These are phyloP conservation scores for Mortierella sp. DNA, from an alignment of 371 early-diverging fungal species.

Conservation along the genomic window DNA sequence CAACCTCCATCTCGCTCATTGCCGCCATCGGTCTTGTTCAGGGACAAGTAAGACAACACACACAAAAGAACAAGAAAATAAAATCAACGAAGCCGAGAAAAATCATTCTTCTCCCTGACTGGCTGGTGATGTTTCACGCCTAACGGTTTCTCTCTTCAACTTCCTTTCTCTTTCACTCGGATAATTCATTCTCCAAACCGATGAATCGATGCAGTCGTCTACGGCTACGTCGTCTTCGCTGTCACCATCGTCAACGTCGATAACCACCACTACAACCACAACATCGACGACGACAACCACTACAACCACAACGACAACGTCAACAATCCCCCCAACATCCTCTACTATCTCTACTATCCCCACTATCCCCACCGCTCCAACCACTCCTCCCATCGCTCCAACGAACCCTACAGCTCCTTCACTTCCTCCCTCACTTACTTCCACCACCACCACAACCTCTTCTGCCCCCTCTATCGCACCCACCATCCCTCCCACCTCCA, in stretches of 20 bases:
- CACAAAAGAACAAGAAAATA: not conserved
- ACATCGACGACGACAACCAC: not conserved
- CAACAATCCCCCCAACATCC: not conserved
- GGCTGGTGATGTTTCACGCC: not conserved
- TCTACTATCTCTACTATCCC: not conserved
- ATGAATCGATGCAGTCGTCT: too few relatives aligned
- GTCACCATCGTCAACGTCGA: not conserved
- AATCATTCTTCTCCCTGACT: not conserved
- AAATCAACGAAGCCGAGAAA: not conserved
- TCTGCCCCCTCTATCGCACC: not conserved
- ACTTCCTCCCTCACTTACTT: not conserved
- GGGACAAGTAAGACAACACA: slow-evolving; percentile 12
- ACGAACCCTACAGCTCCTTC: not conserved
- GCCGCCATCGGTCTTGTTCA: slow-evolving; percentile 31
- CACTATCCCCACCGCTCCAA: not conserved
- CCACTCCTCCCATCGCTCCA: not conserved
- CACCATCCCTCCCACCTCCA: not conserved
- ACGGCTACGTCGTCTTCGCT: too few relatives aligned
- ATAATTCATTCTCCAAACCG: not conserved
- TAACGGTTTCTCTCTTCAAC: not conserved
- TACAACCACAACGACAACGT: not conserved
- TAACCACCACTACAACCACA: not conserved
- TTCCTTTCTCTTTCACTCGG: not conserved
- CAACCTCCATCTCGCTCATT: slow-evolving; percentile 26
- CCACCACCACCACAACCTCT: not conserved